phyloP scores from a whole-genome alignment of 495 filamentous ascomycete genomes.

The Evansstolkia leycettana region DNA sequence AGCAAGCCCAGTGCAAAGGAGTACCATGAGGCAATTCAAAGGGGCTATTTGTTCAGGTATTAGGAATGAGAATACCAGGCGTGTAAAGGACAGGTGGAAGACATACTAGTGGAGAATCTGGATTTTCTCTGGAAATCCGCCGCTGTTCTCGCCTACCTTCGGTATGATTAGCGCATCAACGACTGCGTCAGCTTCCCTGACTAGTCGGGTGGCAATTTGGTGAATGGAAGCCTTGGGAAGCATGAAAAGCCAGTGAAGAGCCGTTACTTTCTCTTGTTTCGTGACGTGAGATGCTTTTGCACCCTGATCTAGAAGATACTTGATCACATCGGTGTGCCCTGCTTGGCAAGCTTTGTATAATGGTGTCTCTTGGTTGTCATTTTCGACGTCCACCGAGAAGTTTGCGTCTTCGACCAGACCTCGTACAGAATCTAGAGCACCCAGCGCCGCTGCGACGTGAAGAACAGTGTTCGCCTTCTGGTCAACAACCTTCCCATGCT shows the following conservation, averaged over 20 bases:
- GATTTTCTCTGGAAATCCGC: conserved; percentile 8
- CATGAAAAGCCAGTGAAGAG: conserved; percentile 14
- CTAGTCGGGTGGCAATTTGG: conserved; percentile 4
- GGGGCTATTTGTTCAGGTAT: conserved; percentile 5
- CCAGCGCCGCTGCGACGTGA: conserved; percentile 15
- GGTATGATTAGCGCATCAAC: conserved; percentile 8
- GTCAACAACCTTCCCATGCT: conserved; percentile 7
- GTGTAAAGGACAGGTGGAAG: background rate
- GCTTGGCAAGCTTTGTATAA: conserved; percentile 20
- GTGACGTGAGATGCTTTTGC: conserved; percentile 9
- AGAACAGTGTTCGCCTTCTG: conserved; percentile 12
- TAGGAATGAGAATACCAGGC: background rate
- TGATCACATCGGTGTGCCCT: conserved; percentile 10
- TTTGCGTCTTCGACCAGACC: conserved; percentile 4
- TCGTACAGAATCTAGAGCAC: conserved; percentile 4
- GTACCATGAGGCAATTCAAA: conserved; percentile 18
- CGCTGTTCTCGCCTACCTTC: conserved; percentile 7
- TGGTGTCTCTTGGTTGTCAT: conserved; percentile 14
- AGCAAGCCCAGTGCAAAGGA: conserved; percentile 19
- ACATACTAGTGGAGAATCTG: conserved; percentile 11
- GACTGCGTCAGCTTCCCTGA: conserved; percentile 5
- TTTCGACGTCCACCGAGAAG: conserved; percentile 7
- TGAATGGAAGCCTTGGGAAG: conserved; percentile 1
- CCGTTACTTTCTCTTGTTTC: conserved; percentile 4
- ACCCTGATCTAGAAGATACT: conserved; percentile 8